Base-by-base conservation (phyloP, 2,329 filamentous ascomycete genomes). In the Ascochyta pisi region DNA sequence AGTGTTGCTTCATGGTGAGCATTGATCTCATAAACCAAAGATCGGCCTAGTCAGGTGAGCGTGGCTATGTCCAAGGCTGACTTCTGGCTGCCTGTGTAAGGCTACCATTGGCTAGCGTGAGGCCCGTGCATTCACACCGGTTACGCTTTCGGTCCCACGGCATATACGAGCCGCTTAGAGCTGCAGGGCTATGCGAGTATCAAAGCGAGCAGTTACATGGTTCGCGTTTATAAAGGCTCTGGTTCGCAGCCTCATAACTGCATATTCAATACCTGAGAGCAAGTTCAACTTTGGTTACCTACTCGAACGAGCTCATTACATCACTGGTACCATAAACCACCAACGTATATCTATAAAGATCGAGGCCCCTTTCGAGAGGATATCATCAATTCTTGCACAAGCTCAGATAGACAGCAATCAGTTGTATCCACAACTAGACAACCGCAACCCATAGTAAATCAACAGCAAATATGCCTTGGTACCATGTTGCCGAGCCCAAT, bases 401-500 rank as follows among this genome's bases (percentile, higher is more conserved):
- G 7, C 22, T 40, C 22, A 24, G 15, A 4, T 6, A 19, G 12
- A 22, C 19, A 23, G 22, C 37, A 13, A 24, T 19, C 24, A 6
- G 16, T 9, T 23, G 37, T 22, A 0, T 26, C 10, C 16, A 24
- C 22, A 40, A n/a, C 38, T 24, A 26, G 12, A 43, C 27, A 7
- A 43, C 34, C 16, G 1, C 31, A 24, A 16, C 26, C 40, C 38
- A 23, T 24, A 12, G 35, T 29, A 13, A 15, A 35, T 10, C 16
- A 31, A 50, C 42, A 35, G 41, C 27, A 58, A 68, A 63, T 19
- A 74, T 73, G 69, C 64, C 84, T 81, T 83, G 83, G 65, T 91
- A 89, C 78, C 84, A 82, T 73, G 84, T 92, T 62, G 88, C 90
- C 19, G 85, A 86, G 52, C 88, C 90, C 26, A 90, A 92, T 78